These are phyloP conservation scores for Candida maris DNA, from an alignment of 805 yeast species.

Conservation along the genomic window DNA sequence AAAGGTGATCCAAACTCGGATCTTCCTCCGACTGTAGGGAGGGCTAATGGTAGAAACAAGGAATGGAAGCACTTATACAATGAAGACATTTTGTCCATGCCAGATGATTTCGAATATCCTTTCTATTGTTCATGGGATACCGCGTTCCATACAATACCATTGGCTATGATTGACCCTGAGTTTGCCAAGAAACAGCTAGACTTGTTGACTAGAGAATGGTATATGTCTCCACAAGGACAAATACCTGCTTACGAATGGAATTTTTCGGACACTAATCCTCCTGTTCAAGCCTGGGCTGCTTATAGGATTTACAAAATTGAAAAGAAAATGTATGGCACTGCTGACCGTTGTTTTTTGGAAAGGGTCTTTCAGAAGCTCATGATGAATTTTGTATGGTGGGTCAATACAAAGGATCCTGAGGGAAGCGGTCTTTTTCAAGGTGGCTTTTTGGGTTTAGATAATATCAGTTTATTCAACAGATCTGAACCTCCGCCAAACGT, in stretches of 20 bases:
- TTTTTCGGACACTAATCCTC: slow-evolving; percentile 93
- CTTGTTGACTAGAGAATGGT: slow-evolving; percentile 88
- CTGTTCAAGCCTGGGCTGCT: slow-evolving; percentile 95
- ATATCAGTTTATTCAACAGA: slow-evolving; percentile 88
- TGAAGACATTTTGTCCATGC: slow-evolving; percentile 83
- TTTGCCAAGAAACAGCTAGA: slow-evolving; percentile 88
- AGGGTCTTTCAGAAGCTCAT: slow-evolving; percentile 88
- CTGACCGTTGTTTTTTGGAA: slow-evolving; percentile 80
- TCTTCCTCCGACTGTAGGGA: slow-evolving; percentile 71
- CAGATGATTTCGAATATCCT: slow-evolving; percentile 96
- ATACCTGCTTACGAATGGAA: slow-evolving; percentile 97
- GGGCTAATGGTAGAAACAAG: slow-evolving; percentile 83
- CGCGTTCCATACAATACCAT: slow-evolving; percentile 89
- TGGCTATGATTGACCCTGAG: slow-evolving; percentile 90
- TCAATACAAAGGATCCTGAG: slow-evolving; percentile 79
- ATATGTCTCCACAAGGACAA: slow-evolving; percentile 98
- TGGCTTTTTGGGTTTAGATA: slow-evolving; percentile 89
- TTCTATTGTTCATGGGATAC: slow-evolving; percentile 97
- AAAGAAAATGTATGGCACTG: slow-evolving; percentile 75
- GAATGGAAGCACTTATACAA: slow-evolving; percentile 89
- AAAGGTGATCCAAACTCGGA: slow-evolving; percentile 77
- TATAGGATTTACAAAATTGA: slow-evolving; percentile 85
- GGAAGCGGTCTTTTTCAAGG: slow-evolving; percentile 93
- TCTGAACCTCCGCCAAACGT: slow-evolving; percentile 97
- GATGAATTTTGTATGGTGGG: slow-evolving; percentile 97